phyloP scores from a whole-genome alignment of 208 protist species.

The Naegleria fowleri region DNA sequence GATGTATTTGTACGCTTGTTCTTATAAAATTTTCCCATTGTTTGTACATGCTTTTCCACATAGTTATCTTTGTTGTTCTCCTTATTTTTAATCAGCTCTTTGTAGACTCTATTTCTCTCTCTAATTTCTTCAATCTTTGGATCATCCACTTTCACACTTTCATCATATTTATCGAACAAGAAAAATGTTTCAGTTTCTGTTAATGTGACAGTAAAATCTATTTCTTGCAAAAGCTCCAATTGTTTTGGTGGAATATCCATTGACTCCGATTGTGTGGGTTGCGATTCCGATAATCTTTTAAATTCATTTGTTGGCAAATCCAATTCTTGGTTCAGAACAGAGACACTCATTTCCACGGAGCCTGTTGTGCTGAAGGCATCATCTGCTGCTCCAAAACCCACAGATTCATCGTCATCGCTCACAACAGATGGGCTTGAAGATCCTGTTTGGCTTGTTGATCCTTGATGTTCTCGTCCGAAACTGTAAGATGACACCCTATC shows the following conservation, averaged over 20 bases:
- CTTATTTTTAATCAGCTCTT: background rate
- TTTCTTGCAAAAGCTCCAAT: background rate
- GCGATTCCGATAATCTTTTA: background rate
- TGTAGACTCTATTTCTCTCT: background rate
- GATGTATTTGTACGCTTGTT: background rate
- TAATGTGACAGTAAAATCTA: constrained; percentile 61
- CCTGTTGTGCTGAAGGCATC: background rate
- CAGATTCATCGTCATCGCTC: background rate
- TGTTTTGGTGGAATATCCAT: background rate
- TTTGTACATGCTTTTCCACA: constrained; percentile 19
- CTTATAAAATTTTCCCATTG: background rate
- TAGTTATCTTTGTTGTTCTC: background rate
- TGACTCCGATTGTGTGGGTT: background rate
- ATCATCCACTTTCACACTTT: constrained; percentile 29
- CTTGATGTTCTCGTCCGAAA: background rate
- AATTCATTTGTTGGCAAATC: background rate
- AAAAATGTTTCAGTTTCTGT: constrained; percentile 73
- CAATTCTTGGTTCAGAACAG: background rate
- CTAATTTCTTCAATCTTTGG: constrained; percentile 1
- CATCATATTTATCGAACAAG: constrained; percentile 72
- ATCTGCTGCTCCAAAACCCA: background rate
- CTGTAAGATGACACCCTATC: background rate
- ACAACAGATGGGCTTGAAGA: background rate
- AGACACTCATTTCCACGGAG: background rate
- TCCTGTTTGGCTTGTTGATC: background rate